Percentiles rank a stretch among this genome's conserved stretches.
Conservation (phyloP, 2,329 filamentous ascomycete species). For the Gnomoniopsis sp. region DNA sequence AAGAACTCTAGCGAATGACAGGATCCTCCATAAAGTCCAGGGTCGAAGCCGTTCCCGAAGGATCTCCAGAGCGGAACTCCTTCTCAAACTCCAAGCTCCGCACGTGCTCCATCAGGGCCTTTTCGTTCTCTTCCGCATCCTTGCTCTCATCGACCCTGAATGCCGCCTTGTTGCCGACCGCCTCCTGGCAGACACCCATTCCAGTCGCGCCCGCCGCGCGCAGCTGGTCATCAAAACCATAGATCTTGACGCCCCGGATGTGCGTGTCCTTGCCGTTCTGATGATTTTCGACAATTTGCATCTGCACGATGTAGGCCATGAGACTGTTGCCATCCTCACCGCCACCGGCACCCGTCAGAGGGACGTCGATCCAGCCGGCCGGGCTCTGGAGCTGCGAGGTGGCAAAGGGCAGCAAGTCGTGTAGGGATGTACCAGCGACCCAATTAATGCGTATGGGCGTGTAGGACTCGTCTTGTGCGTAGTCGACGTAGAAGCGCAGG, state of each 20-base stretch:
- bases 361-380: slow-evolving; percentile 86
- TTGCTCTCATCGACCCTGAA: slow-evolving; percentile 28
- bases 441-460: slow-evolving; percentile 92
- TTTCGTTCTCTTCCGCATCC: slow-evolving; percentile 31
- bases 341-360: slow-evolving; percentile 51
- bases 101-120: slow-evolving; percentile 29
- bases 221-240: slow-evolving; percentile 52
- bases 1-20: slow-evolving; percentile 3
- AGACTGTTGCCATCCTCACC: slow-evolving; percentile 69
- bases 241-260: slow-evolving; percentile 88
- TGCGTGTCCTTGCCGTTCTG: slow-evolving; percentile 99
- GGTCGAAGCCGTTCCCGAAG: slow-evolving; percentile 17
- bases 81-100: slow-evolving; percentile 24
- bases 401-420: slow-evolving; percentile 86
- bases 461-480: slow-evolving; percentile 90
- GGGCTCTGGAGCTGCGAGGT: slow-evolving; percentile 76
- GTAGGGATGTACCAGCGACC: slow-evolving; percentile 83
- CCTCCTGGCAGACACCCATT: slow-evolving; percentile 30
- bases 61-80: background rate
- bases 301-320: slow-evolving; percentile 84
- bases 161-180: slow-evolving; percentile 22
- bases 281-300: slow-evolving; percentile 91
- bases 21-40: slow-evolving; percentile 20
- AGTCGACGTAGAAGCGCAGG: slow-evolving; percentile 84
- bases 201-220: slow-evolving; percentile 31